Base-by-base conservation (phyloP, 2,329 filamentous ascomycete genomes). In the Colletotrichum magnum region DNA sequence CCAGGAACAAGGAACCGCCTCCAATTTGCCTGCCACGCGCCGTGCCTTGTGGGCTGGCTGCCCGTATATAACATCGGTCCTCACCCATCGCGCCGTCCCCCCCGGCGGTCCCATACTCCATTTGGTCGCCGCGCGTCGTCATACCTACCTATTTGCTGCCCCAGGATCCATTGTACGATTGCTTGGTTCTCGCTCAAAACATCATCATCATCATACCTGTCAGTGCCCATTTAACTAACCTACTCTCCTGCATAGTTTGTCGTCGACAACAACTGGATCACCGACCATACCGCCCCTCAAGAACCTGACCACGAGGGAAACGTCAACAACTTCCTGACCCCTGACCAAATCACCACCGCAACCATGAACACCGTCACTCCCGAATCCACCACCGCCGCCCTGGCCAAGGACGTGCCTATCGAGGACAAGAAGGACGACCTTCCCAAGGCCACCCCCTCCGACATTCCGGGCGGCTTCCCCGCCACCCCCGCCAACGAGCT, bases 211-310 rank as follows among this genome's bases (percentile, higher is more conserved):
- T 63, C 28, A 32, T 54, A 50, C 43, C 56, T 48, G 53, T 32
- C 43, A 18, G 54, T 60, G 36, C 16, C 58, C 58, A 60, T 57
- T 64, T 69, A 60, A 60, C 65, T 69, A 56, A 71, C 68, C 60
- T 54, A 45, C 57, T 56, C 63, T 52, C 39, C 60, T 47, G 75
- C 64, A 18, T 79, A 98, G 95, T 99, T 97, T 81, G 93, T 99
- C 75, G 95, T 98, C 74, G 94, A 99, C 87, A 94, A 93, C 74
- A 89, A 88, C 75, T 99, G 96, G 96, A 90, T 90, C 58, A 93
- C 91, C 79, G 95, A 98, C 82, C 89, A 91, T 75, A 90, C 90
- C 68, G 92, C 91, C 50, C 93, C 93, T 69, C 91, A 92, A 82
- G 95, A 98, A 83, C 89, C 90, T 77, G 95, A 98, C 85, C 87